phyloP scores from a whole-genome alignment of 2,329 filamentous ascomycete species.

The Zasmidium citrigriseum region DNA sequence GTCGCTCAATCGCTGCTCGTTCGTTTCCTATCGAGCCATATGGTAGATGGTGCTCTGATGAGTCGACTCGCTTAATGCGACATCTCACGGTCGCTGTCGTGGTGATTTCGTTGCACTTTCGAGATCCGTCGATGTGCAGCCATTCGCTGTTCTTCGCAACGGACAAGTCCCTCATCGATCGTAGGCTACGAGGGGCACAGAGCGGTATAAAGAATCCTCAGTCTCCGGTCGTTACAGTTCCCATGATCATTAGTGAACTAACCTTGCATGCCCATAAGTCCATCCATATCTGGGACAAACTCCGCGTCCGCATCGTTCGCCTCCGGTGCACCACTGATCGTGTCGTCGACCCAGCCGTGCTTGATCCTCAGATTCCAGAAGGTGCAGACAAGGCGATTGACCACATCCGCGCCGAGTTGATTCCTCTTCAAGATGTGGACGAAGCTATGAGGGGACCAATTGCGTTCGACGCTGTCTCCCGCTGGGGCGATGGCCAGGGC shows the following conservation, averaged over 20 bases:
- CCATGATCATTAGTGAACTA: neutral
- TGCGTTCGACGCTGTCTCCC: constrained; percentile 23
- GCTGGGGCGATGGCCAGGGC: constrained; percentile 21
- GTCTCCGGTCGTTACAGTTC: no score
- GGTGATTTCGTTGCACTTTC: no score
- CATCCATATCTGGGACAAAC: constrained; percentile 9
- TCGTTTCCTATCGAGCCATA: no score
- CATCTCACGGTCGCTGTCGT: no score
- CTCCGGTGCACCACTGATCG: neutral
- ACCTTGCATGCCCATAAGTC: constrained; percentile 11
- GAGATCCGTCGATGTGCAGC: no score
- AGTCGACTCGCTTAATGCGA: no score
- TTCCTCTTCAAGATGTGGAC: constrained; percentile 27
- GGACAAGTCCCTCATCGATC: no score
- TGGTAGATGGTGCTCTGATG: no score
- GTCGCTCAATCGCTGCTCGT: no score
- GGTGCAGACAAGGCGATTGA: constrained; percentile 22
- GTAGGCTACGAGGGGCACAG: no score
- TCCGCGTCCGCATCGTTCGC: constrained; percentile 13
- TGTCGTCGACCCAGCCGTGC: constrained; percentile 28
- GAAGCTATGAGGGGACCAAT: constrained; percentile 27
- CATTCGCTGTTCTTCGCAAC: no score
- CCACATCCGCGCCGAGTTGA: constrained; percentile 21
- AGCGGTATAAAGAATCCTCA: no score
- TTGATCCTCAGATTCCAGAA: constrained; percentile 27